Evolutionary conservation across 2,329 filamentous ascomycete genomes (phyloP).

Genomic region (Penicillium sp.): DNA sequence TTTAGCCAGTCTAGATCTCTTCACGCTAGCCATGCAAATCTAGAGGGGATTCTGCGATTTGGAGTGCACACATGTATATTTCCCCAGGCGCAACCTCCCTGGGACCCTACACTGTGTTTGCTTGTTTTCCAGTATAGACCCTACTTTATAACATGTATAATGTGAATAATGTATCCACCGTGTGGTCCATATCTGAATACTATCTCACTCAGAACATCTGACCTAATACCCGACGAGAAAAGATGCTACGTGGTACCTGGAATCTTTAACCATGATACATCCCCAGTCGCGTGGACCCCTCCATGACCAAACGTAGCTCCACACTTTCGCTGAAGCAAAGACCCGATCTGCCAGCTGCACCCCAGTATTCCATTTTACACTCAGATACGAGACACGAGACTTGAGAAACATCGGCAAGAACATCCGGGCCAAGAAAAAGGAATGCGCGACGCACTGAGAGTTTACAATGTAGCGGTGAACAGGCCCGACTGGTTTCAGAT

Average conservation of each 20-base stretch:
- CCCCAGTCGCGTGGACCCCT: neutral
- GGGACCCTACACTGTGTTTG: neutral
- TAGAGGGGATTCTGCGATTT: conserved; percentile 24
- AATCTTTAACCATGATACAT: neutral
- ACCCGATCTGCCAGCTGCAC: neutral
- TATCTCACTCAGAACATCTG: neutral
- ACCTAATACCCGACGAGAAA: neutral
- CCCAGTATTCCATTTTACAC: neutral
- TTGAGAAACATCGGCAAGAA: conserved; percentile 1
- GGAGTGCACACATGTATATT: neutral
- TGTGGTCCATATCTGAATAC: neutral
- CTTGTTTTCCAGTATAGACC: conserved; percentile 15
- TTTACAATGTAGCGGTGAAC: conserved; percentile 12
- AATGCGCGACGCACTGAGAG: neutral
- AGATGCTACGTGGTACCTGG: neutral
- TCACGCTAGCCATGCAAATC: conserved; percentile 35
- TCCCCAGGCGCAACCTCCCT: conserved; percentile 7
- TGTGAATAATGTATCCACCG: neutral
- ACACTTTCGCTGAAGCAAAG: neutral
- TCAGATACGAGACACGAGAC: neutral
- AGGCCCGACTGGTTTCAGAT: conserved; percentile 2
- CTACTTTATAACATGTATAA: neutral
- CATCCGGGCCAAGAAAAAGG: neutral
- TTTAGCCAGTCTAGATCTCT: conserved; percentile 37
- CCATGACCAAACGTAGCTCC: neutral